Percentiles rank a stretch among this genome's conserved stretches.
phyloP scores from a whole-genome alignment of 352 stramenopile genomes.

The Thalassiosira delicatula region DNA sequence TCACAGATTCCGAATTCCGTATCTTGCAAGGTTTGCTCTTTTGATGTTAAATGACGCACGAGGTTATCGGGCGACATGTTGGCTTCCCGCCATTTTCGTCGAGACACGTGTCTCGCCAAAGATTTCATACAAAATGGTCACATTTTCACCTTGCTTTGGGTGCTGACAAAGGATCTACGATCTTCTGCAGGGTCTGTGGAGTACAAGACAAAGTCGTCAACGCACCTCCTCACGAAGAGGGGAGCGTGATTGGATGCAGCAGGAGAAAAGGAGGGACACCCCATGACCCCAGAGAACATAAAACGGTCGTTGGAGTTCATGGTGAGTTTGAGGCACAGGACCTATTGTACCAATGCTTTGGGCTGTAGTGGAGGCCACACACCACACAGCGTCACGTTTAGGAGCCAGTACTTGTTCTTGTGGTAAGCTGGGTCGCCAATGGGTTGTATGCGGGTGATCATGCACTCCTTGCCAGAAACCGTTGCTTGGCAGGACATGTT shows the following conservation, averaged over 20 bases:
- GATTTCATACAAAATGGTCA: too few relatives aligned
- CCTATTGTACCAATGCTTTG: slow-evolving; percentile 46
- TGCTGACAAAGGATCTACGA: too few relatives aligned
- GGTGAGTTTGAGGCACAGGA: slow-evolving; percentile 13
- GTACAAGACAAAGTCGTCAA: slow-evolving; percentile 30
- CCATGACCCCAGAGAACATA: slow-evolving; percentile 18
- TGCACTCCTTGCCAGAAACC: slow-evolving; percentile 41
- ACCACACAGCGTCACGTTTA: slow-evolving; percentile 54
- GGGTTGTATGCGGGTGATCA: slow-evolving; percentile 32
- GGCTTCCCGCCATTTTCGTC: too few relatives aligned
- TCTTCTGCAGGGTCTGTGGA: slow-evolving; percentile 9
- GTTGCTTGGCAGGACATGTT: slow-evolving; percentile 49
- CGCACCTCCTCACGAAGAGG: slow-evolving; percentile 12
- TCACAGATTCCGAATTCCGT: too few relatives aligned
- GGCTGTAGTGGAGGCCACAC: slow-evolving; percentile 11
- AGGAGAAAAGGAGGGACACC: too few relatives aligned
- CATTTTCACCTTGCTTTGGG: too few relatives aligned
- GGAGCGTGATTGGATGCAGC: too few relatives aligned
- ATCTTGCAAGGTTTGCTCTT: too few relatives aligned
- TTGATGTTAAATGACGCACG: too few relatives aligned
- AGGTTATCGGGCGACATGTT: too few relatives aligned
- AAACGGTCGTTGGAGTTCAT: slow-evolving; percentile 27
- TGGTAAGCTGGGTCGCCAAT: slow-evolving; percentile 17
- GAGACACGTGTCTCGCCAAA: too few relatives aligned
- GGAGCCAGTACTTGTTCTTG: slow-evolving; percentile 26